phyloP scores from a whole-genome alignment of 2,329 filamentous ascomycete species.

The Hortaea werneckii region DNA sequence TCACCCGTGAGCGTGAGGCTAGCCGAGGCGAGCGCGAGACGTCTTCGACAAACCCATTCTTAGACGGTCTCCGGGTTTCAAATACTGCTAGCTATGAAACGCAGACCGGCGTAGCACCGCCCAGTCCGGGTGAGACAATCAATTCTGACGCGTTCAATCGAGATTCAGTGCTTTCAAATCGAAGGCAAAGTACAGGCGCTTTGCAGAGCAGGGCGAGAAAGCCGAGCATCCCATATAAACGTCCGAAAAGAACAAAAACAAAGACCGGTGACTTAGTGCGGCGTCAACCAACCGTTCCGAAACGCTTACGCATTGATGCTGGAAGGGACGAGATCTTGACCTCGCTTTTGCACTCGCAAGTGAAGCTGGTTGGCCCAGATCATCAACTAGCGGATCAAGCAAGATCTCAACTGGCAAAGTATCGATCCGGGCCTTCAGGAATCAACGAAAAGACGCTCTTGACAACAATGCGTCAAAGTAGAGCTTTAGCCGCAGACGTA shows the following conservation, averaged over 20 bases:
- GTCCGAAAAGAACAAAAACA: no score
- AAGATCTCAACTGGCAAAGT: slow-evolving; percentile 2
- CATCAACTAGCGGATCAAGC: slow-evolving; percentile 5
- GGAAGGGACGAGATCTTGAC: slow-evolving; percentile 6
- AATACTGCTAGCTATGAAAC: slow-evolving; percentile 8
- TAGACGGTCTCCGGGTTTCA: not conserved
- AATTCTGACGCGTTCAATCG: no score
- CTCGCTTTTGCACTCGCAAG: slow-evolving; percentile 2
- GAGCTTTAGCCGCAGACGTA: slow-evolving; percentile 1
- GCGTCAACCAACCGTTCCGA: slow-evolving; percentile 4
- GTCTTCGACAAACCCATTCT: not conserved
- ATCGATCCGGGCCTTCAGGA: no score
- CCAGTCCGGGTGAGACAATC: slow-evolving; percentile 4
- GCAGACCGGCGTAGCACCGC: slow-evolving; percentile 10
- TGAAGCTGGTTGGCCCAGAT: slow-evolving; percentile 6
- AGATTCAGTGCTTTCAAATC: no score
- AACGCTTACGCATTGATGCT: not conserved
- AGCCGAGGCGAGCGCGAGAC: not conserved
- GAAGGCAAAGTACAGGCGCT: no score
- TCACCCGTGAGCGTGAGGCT: not conserved
- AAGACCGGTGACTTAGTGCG: no score
- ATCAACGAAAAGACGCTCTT: slow-evolving; percentile 3
- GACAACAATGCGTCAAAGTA: slow-evolving; percentile 1
- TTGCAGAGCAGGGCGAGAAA: no score
- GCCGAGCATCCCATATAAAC: no score